phyloP scores from a whole-genome alignment of 2,329 filamentous ascomycete species.

The Microascus cirrosus region DNA sequence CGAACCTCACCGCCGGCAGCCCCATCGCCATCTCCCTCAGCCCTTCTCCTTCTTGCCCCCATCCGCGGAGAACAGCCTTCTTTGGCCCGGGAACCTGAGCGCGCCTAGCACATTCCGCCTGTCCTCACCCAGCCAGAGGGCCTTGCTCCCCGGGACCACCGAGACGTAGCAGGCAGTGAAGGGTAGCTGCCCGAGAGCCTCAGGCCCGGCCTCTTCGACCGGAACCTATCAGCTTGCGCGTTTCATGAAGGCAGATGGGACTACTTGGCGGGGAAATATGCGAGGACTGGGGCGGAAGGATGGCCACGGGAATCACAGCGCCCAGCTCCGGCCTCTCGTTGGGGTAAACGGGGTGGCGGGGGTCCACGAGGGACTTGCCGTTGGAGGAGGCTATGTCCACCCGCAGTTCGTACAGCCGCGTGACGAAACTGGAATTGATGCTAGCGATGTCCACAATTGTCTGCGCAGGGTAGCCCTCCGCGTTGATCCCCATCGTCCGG shows the following conservation, averaged over 20 bases:
- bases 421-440: constrained; percentile 7
- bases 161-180: constrained; percentile 29
- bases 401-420: constrained; percentile 22
- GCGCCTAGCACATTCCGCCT: constrained; percentile 30
- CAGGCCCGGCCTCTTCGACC: not conserved
- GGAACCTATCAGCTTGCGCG: not conserved
- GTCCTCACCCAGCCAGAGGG: constrained; percentile 28
- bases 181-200: constrained; percentile 27
- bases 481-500: constrained; percentile 18
- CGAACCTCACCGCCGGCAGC: not conserved
- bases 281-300: not conserved
- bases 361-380: constrained; percentile 16
- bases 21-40: not conserved
- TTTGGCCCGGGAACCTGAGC: constrained; percentile 24
- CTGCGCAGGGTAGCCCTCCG: constrained; percentile 23
- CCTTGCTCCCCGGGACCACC: constrained; percentile 21
- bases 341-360: constrained; percentile 9
- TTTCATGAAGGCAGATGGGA: not conserved
- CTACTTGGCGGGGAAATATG: not conserved
- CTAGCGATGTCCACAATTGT: constrained; percentile 12
- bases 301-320: constrained; percentile 9
- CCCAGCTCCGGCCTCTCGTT: constrained; percentile 7
- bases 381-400: constrained; percentile 15
- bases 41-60: not conserved
- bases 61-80: constrained; percentile 4